Base-by-base conservation (phyloP, 495 filamentous ascomycete species). In the Aspergillus avenaceus region DNA sequence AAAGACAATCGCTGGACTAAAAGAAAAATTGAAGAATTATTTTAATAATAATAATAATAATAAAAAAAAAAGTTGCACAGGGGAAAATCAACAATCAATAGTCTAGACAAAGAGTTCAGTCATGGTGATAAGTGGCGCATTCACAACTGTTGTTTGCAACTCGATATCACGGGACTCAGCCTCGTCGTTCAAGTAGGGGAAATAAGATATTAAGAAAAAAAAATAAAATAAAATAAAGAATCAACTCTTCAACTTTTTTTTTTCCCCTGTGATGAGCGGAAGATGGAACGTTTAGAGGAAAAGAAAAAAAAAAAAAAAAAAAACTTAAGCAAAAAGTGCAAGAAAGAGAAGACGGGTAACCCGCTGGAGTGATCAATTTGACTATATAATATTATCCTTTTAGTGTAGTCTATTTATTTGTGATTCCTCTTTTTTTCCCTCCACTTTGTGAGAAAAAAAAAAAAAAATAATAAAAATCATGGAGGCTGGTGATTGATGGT, bases 401-500 rank as follows among this genome's bases (percentile, higher is more conserved):
- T 19, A 45, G 18, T 45, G 42, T 38, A 38, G 34, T 19, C 34
- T 38, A 38, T 36, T 36, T 36, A 36, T 38, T 38, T 38, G 34
- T 19, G 34, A n/a, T 38, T 38, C 22, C 42, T 47, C 22, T n/a
- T n/a, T n/a, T n/a, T n/a, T n/a, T 24, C 37, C 45, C 32, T 49
- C 46, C 46, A 49, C 46, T 49, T 16, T n/a, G n/a, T n/a, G n/a
- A n/a, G n/a, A n/a, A n/a, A n/a, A n/a, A n/a, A n/a, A n/a, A n/a
- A n/a, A n/a, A n/a, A n/a, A n/a, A n/a, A 18, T 12, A 13, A 29
- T 40, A 28, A 41, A 49, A 49, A 49, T 49, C 46, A 40, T 40
- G 46, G 46, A 41, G 46, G 46, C 46, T 49, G 46, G 46, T 41
- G 23, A 29, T 28, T 45, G 34, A 49, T 29, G 32, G 46, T 38